Evolutionary conservation across 2,329 filamentous ascomycete species (phyloP).

Genomic region (Raffaelea arxii): DNA sequence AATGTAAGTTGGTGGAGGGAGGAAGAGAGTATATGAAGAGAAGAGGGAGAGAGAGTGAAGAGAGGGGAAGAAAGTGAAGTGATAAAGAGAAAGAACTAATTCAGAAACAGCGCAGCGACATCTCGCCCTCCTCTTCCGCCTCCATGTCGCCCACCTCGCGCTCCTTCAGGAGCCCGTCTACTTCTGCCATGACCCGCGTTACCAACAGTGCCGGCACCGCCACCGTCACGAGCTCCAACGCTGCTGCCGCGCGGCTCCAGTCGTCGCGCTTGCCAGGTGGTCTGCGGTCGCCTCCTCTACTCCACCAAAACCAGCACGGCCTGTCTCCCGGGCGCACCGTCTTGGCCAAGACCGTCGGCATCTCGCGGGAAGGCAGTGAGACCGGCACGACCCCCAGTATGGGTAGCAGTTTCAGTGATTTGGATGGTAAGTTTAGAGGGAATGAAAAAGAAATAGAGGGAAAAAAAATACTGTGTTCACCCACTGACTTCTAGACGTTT

Average conservation of each 20-base stretch:
- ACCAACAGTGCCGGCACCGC: not conserved
- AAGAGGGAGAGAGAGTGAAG: too few relatives aligned
- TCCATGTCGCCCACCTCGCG: conserved; percentile 9
- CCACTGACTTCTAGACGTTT: conserved; percentile 9
- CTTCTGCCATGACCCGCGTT: not conserved
- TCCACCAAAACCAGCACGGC: conserved; percentile 38
- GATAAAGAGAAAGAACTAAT: too few relatives aligned
- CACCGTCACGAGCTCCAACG: too few relatives aligned
- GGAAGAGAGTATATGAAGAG: too few relatives aligned
- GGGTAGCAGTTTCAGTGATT: conserved; percentile 78
- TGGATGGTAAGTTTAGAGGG: conserved; percentile 51
- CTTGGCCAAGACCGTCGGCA: conserved; percentile 41
- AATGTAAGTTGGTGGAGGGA: too few relatives aligned
- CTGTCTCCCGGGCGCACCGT: conserved; percentile 40
- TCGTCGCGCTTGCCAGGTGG: conserved; percentile 15
- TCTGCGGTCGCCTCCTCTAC: conserved; percentile 40
- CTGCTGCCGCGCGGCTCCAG: conserved; percentile 7
- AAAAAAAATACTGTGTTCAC: not conserved
- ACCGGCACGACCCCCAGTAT: conserved; percentile 58
- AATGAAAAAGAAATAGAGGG: too few relatives aligned
- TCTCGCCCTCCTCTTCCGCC: conserved; percentile 6
- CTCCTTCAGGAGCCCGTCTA: conserved; percentile 1
- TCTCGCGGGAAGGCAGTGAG: conserved; percentile 56
- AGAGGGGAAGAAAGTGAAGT: too few relatives aligned
- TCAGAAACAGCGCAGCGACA: not conserved